Evolutionary conservation across 2,329 filamentous ascomycete genomes (phyloP).

Genomic region (Diaporthe longicolla): DNA sequence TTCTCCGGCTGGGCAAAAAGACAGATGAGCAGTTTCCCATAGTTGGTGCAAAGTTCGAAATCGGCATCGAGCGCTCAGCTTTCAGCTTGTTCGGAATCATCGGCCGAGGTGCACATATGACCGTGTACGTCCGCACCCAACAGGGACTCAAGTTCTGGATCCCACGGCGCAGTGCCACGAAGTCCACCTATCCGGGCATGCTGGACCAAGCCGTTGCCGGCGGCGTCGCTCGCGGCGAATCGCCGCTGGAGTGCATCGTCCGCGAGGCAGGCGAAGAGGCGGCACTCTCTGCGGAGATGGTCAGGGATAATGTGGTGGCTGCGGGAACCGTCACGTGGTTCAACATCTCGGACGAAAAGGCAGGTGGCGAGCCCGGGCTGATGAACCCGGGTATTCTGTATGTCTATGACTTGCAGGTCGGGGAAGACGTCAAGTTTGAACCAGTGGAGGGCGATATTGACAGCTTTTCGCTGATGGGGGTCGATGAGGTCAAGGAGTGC

Average conservation of each 20-base stretch:
- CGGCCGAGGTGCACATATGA: slow-evolving; percentile 77
- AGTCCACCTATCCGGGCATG: slow-evolving; percentile 81
- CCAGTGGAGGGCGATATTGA: slow-evolving; percentile 86
- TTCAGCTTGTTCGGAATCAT: slow-evolving; percentile 76
- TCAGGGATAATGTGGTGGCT: slow-evolving; percentile 47
- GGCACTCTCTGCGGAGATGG: slow-evolving; percentile 50
- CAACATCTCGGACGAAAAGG: slow-evolving; percentile 30
- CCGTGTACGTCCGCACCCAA: slow-evolving; percentile 64
- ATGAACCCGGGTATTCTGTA: slow-evolving; percentile 64
- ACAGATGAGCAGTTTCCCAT: slow-evolving; percentile 61
- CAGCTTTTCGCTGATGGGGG: slow-evolving; percentile 76
- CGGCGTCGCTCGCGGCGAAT: slow-evolving; percentile 77
- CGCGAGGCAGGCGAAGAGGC: slow-evolving; percentile 83
- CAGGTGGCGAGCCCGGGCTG: slow-evolving; percentile 14
- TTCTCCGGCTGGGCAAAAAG: slow-evolving; percentile 50
- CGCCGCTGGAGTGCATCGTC: slow-evolving; percentile 76
- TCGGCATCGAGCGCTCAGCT: slow-evolving; percentile 71
- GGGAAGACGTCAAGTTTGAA: slow-evolving; percentile 68
- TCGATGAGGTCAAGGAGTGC: slow-evolving; percentile 70
- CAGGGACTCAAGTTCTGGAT: slow-evolving; percentile 76
- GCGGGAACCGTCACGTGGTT: slow-evolving; percentile 52
- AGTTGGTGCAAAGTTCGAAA: slow-evolving; percentile 50
- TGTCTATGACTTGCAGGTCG: slow-evolving; percentile 82
- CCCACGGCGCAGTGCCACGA: slow-evolving; percentile 73
- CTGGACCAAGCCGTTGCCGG: slow-evolving; percentile 87